Evolutionary conservation across 2,329 filamentous ascomycete species (phyloP), one percentile per base, ranked within the genome.

Genomic region (Penicillium sp.): DNA sequence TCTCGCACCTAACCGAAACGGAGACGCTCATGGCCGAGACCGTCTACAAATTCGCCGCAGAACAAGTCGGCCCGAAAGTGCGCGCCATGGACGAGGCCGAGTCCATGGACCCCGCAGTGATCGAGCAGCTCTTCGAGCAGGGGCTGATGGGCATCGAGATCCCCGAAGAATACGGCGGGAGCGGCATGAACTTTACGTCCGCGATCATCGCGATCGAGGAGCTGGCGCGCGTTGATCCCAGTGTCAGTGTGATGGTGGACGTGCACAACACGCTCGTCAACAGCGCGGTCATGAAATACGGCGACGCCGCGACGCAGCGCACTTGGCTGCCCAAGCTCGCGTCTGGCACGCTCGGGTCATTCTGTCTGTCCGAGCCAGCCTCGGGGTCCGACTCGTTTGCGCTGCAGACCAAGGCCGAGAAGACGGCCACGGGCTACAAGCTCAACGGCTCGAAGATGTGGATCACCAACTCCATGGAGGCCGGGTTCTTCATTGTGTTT

Each of bases 221-320:
- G 81, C 81, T 99, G 60, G 94, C 94, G 0, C 84, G 91, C 57
- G 89, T 96, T 18, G 94, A 99, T 69, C 94, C 94, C 42, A 95
- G 90, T 63, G 94, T 99, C 61, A 93, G 90, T 68, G 94, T 99
- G 61, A 77, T 99, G 79, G 90, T 92, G 57, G 94, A 99, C 73
- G 94, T 99, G 21, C 94, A 99, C 81, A 99, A 99, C 77, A 99
- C 94, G 0, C 81, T 99, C 52, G 93, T 96, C 74, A 97, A 97
- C 79, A 97, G 93, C 2, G 89, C 91, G 14, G 81, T 99, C 56
- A 71, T 97, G 67, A 95, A 91, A 72, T 95, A 88, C 73, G 94
- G 87, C 33, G 90, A 85, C 64, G 81, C 84, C 60, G 83, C 86
- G 65, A 76, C 89, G 60, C 90, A 95, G 83, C 88, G 89, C 75